Conservation (phyloP, 768 basidiomycete species). For the Termitomyces sp. region DNA sequence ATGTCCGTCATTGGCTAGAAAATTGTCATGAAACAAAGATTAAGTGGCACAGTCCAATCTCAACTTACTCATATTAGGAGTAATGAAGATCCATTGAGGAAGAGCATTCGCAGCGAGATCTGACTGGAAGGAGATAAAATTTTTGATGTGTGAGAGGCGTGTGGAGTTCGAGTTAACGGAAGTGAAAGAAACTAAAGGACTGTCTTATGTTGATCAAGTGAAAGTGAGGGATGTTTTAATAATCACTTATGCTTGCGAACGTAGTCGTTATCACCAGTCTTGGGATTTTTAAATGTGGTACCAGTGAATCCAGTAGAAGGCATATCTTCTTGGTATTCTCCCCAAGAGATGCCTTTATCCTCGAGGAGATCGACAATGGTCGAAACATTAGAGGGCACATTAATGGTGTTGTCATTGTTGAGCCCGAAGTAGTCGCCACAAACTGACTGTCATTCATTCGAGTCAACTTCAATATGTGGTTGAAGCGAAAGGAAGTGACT, state of each 20-base stretch:
- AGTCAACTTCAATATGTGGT: conserved; percentile 9
- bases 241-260: conserved; percentile 24
- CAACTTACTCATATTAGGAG: conserved; percentile 45
- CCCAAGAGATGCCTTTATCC: conserved; percentile 53
- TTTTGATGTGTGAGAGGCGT: conserved; percentile 41
- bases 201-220: conserved; percentile 2
- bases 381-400: conserved; percentile 44
- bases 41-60: neutral
- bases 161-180: conserved; percentile 38
- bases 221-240: neutral
- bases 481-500: conserved; percentile 5
- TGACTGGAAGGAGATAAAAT: conserved; percentile 56
- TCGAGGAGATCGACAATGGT: conserved; percentile 59
- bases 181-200: conserved; percentile 44
- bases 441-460: conserved; percentile 2
- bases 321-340: conserved; percentile 55
- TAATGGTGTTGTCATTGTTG: conserved; percentile 30
- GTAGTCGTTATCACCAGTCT: conserved; percentile 19
- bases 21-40: neutral
- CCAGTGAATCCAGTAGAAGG: conserved; percentile 41
- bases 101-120: conserved; percentile 46
- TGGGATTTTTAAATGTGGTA: conserved; percentile 22
- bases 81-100: conserved; percentile 58
- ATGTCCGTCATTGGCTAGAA: conserved; percentile 46
- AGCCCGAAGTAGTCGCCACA: conserved; percentile 27